A percentile compares a stretch with the other conserved stretches of the same genome.
These are phyloP conservation scores for Smittium culicis DNA, from an alignment of 371 early-diverging fungal genomes.

Conservation along the genomic window DNA sequence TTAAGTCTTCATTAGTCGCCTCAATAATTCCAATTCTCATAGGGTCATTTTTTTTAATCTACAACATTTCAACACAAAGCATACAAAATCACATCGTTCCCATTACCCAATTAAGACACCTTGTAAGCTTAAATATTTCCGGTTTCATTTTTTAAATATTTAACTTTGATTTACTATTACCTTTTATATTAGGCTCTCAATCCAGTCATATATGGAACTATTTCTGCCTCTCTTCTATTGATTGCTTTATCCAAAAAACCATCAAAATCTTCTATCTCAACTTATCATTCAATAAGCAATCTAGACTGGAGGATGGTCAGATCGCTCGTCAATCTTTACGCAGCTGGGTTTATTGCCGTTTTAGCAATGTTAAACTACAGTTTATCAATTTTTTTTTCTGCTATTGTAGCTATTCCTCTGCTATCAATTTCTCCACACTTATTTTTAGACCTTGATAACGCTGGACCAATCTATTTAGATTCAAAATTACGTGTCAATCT, in stretches of 20 bases:
- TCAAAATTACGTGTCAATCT: neutral
- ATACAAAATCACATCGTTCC: too few relatives aligned
- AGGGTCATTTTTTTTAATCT: too few relatives aligned
- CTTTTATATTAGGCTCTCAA: constrained; percentile 28
- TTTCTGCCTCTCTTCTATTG: constrained; percentile 16
- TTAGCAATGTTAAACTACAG: constrained; percentile 73
- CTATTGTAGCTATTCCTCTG: constrained; percentile 50
- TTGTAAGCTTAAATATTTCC: too few relatives aligned
- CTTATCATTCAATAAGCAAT: constrained; percentile 12
- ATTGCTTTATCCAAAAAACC: too few relatives aligned
- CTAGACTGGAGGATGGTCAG: constrained; percentile 46
- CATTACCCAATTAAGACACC: too few relatives aligned
- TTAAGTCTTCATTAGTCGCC: too few relatives aligned
- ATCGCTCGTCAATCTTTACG: constrained; percentile 46
- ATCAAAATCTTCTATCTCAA: too few relatives aligned
- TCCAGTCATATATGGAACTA: constrained; percentile 13
- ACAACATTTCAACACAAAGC: too few relatives aligned
- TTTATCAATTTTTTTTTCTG: constrained; percentile 55
- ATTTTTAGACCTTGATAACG: neutral
- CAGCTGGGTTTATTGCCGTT: constrained; percentile 55
- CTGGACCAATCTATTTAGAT: too few relatives aligned
- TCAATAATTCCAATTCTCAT: too few relatives aligned
- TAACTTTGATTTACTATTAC: too few relatives aligned
- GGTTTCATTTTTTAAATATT: too few relatives aligned
- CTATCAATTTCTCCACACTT: constrained; percentile 27